Conservation (phyloP, 805 yeast species). For the Schizosaccharomyces cryophilus region DNA sequence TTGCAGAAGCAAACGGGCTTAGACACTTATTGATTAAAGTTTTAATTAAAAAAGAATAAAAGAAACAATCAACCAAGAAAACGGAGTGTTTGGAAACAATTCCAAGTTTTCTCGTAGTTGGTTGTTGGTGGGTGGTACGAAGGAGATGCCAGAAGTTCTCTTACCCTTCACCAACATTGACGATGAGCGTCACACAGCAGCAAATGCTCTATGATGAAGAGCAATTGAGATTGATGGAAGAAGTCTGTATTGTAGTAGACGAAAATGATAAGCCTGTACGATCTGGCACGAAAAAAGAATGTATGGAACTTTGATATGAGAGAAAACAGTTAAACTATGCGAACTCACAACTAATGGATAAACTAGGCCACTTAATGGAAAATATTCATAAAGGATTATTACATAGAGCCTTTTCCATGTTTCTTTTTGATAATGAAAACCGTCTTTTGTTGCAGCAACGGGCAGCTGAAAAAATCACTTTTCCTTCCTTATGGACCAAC, state of each 20-base stretch:
- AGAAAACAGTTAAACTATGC: background rate
- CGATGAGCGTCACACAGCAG: background rate
- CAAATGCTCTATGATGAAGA: constrained; percentile 67
- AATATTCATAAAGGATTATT: constrained; percentile 68
- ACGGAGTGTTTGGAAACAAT: too few species aligned
- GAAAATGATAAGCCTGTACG: constrained; percentile 72
- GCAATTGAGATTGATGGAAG: constrained; percentile 87
- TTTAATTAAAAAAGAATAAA: background rate
- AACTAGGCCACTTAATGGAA: constrained; percentile 31
- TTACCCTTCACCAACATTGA: background rate
- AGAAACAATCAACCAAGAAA: background rate
- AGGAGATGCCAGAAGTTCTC: background rate
- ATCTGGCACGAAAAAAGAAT: constrained; percentile 76
- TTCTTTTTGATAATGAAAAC: constrained; percentile 55
- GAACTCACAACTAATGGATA: constrained; percentile 4
- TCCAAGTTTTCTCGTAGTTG: background rate
- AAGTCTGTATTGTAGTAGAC: constrained; percentile 80
- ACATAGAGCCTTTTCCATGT: constrained; percentile 93
- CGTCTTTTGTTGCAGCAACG: constrained; percentile 76
- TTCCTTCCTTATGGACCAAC: constrained; percentile 91
- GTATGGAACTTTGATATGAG: constrained; percentile 14
- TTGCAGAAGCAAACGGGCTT: background rate
- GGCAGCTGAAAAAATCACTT: constrained; percentile 88
- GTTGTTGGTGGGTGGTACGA: background rate
- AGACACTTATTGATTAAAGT: background rate